Conservation (phyloP, 768 basidiomycete species). For the Agaricus sinodeliciosus region DNA sequence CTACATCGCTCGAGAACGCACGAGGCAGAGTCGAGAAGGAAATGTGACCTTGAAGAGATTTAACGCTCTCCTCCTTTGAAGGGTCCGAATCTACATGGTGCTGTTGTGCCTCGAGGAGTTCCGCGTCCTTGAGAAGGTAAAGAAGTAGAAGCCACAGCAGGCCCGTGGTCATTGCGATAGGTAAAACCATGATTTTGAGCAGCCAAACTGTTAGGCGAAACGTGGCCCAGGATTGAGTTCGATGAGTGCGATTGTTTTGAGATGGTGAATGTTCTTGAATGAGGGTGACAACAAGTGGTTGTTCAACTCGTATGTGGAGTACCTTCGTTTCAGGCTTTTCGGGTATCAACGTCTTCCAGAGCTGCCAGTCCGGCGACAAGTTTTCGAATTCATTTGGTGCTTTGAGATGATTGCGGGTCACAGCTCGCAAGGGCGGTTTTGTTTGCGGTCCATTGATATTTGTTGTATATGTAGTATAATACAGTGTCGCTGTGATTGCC, state of each 20-base stretch:
- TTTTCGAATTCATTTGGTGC: slow-evolving; percentile 16
- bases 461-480: slow-evolving; percentile 60
- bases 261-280: slow-evolving; percentile 29
- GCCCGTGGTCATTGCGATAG: slow-evolving; percentile 73
- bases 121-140: slow-evolving; percentile 86
- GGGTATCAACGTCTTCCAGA: slow-evolving; percentile 80
- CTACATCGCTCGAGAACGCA: slow-evolving; percentile 77
- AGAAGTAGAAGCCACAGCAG: slow-evolving; percentile 71
- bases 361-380: slow-evolving; percentile 49
- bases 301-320: slow-evolving; percentile 74
- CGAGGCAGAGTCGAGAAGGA: slow-evolving; percentile 71
- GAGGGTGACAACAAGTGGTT: slow-evolving; percentile 73
- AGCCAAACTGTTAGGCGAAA: slow-evolving; percentile 64
- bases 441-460: slow-evolving; percentile 24
- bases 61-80: slow-evolving; percentile 19
- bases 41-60: slow-evolving; percentile 35
- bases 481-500: slow-evolving; percentile 68
- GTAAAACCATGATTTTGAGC: slow-evolving; percentile 76
- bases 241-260: slow-evolving; percentile 24
- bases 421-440: slow-evolving; percentile 23
- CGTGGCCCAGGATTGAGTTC: slow-evolving; percentile 38
- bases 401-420: slow-evolving; percentile 25
- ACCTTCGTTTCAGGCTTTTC: slow-evolving; percentile 36
- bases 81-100: slow-evolving; percentile 45
- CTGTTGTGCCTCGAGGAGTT: slow-evolving; percentile 82